Conservation (phyloP, 495 filamentous ascomycete genomes). For the Beverwykella pulmonaria region DNA sequence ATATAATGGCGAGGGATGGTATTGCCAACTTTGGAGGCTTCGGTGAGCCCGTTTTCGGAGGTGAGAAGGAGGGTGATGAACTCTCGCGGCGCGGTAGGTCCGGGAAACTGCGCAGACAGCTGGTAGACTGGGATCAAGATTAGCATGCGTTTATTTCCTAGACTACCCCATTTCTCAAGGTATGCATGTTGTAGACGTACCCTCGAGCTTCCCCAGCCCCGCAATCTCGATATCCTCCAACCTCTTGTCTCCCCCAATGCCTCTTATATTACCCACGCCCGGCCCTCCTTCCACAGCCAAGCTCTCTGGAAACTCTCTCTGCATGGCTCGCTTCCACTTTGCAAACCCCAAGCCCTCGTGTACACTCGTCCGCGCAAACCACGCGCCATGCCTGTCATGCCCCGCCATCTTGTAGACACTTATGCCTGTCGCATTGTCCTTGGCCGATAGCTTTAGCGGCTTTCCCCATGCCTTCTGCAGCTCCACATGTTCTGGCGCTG, state of each 20-base stretch:
- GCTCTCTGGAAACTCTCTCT: slow-evolving; percentile 65
- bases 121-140: slow-evolving; percentile 64
- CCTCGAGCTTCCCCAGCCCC: slow-evolving; percentile 60
- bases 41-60: slow-evolving; percentile 47
- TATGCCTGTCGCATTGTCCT: slow-evolving; percentile 76
- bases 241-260: slow-evolving; percentile 77
- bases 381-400: slow-evolving; percentile 79
- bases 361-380: slow-evolving; percentile 87
- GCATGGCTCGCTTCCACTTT: slow-evolving; percentile 65
- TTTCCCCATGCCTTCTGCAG: slow-evolving; percentile 85
- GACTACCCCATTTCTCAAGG: no score
- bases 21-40: slow-evolving; percentile 37
- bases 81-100: slow-evolving; percentile 82
- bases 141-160: slow-evolving; percentile 41
- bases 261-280: slow-evolving; percentile 72
- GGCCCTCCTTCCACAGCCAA: slow-evolving; percentile 62
- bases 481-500: slow-evolving; percentile 51
- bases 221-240: slow-evolving; percentile 62
- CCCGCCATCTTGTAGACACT: slow-evolving; percentile 76
- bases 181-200: slow-evolving; percentile 45
- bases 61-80: slow-evolving; percentile 79
- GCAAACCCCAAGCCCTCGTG: slow-evolving; percentile 75
- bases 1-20: slow-evolving; percentile 67
- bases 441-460: slow-evolving; percentile 67
- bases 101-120: slow-evolving; percentile 85